Conservation (phyloP, 352 stramenopile genomes). For the Pythium oligandrum region DNA sequence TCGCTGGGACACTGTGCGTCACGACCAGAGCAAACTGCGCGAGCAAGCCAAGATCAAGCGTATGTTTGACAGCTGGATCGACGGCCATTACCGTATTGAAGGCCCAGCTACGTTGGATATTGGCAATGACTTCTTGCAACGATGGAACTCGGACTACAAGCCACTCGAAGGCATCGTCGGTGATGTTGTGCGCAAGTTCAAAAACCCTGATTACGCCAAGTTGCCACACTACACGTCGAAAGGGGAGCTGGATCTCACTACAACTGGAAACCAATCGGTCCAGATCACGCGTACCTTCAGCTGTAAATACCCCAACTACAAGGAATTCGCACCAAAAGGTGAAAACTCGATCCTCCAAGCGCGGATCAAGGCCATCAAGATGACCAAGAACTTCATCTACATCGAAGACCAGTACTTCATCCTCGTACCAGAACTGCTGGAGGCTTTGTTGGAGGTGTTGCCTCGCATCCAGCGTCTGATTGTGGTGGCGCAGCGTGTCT, state of each 20-base stretch:
- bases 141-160: slow-evolving; percentile 51
- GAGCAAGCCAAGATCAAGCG: slow-evolving; percentile 21
- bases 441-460: too few relatives aligned
- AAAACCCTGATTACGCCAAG: slow-evolving; percentile 25
- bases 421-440: too few relatives aligned
- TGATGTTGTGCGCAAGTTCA: slow-evolving; percentile 36
- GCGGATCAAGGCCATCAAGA: too few relatives aligned
- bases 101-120: slow-evolving; percentile 47
- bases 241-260: slow-evolving; percentile 32
- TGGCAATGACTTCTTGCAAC: slow-evolving; percentile 40
- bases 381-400: too few relatives aligned
- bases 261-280: too few relatives aligned
- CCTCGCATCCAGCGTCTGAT: slow-evolving; percentile 20
- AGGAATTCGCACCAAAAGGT: too few relatives aligned
- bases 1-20: slow-evolving; percentile 57
- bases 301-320: too few relatives aligned
- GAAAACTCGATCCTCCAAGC: too few relatives aligned
- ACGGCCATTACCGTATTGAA: slow-evolving; percentile 37
- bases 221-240: slow-evolving; percentile 37
- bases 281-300: too few relatives aligned
- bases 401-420: too few relatives aligned
- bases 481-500: slow-evolving; percentile 15
- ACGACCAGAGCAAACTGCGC: slow-evolving; percentile 40
- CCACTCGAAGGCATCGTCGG: slow-evolving; percentile 23
- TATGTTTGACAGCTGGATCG: slow-evolving; percentile 48